phyloP scores from a whole-genome alignment of 148 eudicot species.

The Camellia japonica region DNA sequence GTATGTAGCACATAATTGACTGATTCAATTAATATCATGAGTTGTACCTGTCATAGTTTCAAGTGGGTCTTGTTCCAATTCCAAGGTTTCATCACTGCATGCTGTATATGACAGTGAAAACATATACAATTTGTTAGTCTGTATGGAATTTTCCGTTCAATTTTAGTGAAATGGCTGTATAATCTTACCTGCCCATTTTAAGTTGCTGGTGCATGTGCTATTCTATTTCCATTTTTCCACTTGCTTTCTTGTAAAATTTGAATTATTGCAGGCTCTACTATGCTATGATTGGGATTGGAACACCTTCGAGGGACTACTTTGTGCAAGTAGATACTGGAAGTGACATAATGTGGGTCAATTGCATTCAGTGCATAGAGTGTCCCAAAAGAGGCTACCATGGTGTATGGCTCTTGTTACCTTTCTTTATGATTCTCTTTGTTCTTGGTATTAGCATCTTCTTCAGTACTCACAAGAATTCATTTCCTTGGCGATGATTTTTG shows the following conservation, averaged over 20 bases:
- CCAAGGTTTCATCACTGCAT: no score
- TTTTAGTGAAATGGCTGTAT: background rate
- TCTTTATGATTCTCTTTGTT: slow-evolving; percentile 8
- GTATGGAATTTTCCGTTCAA: background rate
- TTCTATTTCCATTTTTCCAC: background rate
- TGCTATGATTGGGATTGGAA: slow-evolving; percentile 87
- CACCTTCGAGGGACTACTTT: slow-evolving; percentile 79
- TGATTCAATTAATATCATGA: no score
- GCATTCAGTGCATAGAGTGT: slow-evolving; percentile 81
- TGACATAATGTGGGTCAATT: slow-evolving; percentile 94
- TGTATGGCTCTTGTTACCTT: slow-evolving; percentile 40
- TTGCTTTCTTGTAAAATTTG: background rate
- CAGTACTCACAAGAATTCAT: background rate
- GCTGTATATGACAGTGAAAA: no score
- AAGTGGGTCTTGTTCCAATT: no score
- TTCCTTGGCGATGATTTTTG: slow-evolving; percentile 9
- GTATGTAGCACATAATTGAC: background rate
- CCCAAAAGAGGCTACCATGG: slow-evolving; percentile 84
- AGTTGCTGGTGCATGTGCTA: background rate
- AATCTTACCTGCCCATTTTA: background rate
- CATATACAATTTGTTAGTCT: no score
- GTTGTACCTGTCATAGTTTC: no score
- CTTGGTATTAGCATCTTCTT: background rate
- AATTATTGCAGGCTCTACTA: slow-evolving; percentile 71
- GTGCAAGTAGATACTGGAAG: slow-evolving; percentile 98